Evolutionary conservation across 495 filamentous ascomycete genomes (phyloP).

Genomic region (Rhypophila decipiens): DNA sequence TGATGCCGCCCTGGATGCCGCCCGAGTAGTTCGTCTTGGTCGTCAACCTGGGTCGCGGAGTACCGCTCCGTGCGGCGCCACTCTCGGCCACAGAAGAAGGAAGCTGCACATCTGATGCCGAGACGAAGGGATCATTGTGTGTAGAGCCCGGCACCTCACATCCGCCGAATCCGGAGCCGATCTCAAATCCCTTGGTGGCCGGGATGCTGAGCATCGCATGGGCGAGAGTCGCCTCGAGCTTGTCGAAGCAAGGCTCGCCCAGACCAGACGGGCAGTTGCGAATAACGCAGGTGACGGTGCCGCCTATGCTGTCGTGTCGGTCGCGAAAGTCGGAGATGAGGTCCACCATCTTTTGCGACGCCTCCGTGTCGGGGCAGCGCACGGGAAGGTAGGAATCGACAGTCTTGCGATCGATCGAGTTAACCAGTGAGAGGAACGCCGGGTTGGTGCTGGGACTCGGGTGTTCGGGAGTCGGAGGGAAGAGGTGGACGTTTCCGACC

Average conservation of each 20-base stretch:
- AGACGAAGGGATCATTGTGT: constrained; percentile 90
- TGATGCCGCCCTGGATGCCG: constrained; percentile 94
- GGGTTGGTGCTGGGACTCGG: constrained; percentile 75
- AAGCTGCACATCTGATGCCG: constrained; percentile 33
- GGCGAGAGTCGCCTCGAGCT: constrained; percentile 87
- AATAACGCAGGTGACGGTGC: constrained; percentile 94
- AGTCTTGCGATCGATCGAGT: constrained; percentile 65
- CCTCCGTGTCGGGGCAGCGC: constrained; percentile 69
- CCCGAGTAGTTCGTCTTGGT: constrained; percentile 96
- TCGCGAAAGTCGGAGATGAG: constrained; percentile 76
- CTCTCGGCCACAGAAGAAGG: constrained; percentile 30
- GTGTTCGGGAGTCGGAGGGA: constrained; percentile 69
- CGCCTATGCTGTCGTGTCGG: constrained; percentile 84
- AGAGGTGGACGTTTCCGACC: constrained; percentile 76
- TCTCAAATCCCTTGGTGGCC: constrained; percentile 94
- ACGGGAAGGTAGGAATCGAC: constrained; percentile 83
- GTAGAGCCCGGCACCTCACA: constrained; percentile 81
- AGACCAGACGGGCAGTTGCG: constrained; percentile 81
- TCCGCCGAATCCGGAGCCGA: constrained; percentile 89
- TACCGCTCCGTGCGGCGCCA: constrained; percentile 28
- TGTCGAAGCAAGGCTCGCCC: constrained; percentile 94
- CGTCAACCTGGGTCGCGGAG: constrained; percentile 51
- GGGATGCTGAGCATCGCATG: constrained; percentile 98
- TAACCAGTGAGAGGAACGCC: constrained; percentile 68
- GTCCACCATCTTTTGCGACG: constrained; percentile 66